Evolutionary conservation across 495 filamentous ascomycete species (phyloP), one percentile per base, ranked within the genome.

Genomic region (Trichodelitschia bisporula): DNA sequence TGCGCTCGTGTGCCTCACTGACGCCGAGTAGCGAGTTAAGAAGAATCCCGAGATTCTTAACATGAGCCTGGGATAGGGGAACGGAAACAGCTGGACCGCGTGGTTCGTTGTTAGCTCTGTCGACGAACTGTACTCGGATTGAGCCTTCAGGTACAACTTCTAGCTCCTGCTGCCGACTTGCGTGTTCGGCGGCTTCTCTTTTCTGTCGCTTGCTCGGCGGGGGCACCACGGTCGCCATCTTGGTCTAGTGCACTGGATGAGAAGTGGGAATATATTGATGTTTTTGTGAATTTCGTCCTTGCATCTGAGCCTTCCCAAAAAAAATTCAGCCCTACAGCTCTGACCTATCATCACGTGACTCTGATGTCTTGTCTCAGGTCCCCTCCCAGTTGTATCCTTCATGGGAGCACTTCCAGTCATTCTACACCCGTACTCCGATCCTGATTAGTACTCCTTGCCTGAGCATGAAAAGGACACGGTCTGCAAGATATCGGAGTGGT

Each of bases 171-270:
- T 91, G 79, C 27, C 68, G 58, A 35, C 61, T 53, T 11, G 73
- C 63, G 45, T 68, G 70, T 37, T 84, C 75, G 14, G 72, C 60
- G 29, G 62, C 62, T 26, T 72, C 82, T 23, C 68, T 65, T 51
- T 72, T 74, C 41, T 90, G 78, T 28, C 82, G 69, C 54, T 95
- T 99, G 30, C 72, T 79, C 24, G 86, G 89, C 14, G 83, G 89
- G 11, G 89, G 89, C 18, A 71, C 48, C 12, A 86, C 52, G 2
- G 86, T 99, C 21, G 89, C 69, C 89, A 99, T 97, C 23, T 49
- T 15, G 19, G n/a, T 9, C 2, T n/a, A 29, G 27, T 6, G 15
- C 16, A 9, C 14, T 12, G 6, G 27, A 12, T 5, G 6, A 6
- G 15, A 29, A 16, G n/a, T 6, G 6, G n/a, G n/a, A 29, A 29